Conservation (phyloP, 805 yeast genomes). For the Teunomyces stri region DNA sequence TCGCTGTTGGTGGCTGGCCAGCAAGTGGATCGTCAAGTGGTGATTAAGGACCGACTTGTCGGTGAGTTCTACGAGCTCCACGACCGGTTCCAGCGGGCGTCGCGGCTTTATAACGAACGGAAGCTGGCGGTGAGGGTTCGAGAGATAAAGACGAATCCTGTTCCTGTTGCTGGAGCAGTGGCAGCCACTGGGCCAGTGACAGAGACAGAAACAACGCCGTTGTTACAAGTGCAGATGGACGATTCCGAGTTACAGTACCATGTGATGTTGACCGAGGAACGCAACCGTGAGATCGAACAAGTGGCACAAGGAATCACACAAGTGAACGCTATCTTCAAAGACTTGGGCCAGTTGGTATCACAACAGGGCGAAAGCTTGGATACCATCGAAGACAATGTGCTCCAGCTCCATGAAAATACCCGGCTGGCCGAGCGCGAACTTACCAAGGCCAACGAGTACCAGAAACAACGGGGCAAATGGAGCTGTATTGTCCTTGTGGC, state of each 20-base stretch:
- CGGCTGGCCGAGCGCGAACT: constrained; percentile 72
- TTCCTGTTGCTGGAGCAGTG: no score
- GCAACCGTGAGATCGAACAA: constrained; percentile 68
- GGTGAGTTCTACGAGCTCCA: constrained; percentile 56
- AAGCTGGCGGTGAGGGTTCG: constrained; percentile 14
- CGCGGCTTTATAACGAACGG: constrained; percentile 49
- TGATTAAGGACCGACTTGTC: constrained; percentile 51
- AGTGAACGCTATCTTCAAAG: constrained; percentile 81
- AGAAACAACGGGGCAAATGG: constrained; percentile 68
- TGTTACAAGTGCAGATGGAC: constrained; percentile 42
- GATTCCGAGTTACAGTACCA: constrained; percentile 61
- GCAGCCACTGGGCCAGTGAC: not conserved
- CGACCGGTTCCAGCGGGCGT: constrained; percentile 39
- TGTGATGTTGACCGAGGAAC: constrained; percentile 60
- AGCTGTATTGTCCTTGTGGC: constrained; percentile 63
- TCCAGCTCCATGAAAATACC: constrained; percentile 60
- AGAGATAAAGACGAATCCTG: no score
- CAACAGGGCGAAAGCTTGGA: constrained; percentile 88
- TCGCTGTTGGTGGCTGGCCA: constrained; percentile 26
- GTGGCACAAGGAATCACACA: constrained; percentile 79
- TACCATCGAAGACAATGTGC: constrained; percentile 76
- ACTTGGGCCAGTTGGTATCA: constrained; percentile 69
- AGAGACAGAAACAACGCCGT: constrained; percentile 36
- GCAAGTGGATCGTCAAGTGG: constrained; percentile 25
- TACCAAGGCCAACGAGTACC: constrained; percentile 71